Evolutionary conservation across 805 yeast genomes (phyloP).

Genomic region (Jamesozyma gamospora): DNA sequence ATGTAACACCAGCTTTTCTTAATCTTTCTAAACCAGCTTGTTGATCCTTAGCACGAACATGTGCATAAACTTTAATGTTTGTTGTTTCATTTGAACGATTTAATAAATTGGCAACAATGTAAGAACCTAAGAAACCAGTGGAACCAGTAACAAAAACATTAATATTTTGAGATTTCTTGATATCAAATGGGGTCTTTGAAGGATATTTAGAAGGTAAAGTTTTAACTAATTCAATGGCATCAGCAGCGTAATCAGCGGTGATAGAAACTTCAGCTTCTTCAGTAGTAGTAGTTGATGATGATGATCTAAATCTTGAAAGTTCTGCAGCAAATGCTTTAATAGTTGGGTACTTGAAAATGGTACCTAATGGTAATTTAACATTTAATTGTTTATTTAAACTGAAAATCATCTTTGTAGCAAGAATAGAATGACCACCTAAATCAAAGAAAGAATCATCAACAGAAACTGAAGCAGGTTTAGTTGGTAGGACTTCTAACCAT

Average conservation of each 20-base stretch:
- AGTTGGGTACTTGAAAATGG: conserved; percentile 84
- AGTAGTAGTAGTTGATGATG: conserved; percentile 34
- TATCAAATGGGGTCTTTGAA: conserved; percentile 28
- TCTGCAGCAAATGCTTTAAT: conserved; percentile 67
- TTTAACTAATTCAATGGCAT: conserved; percentile 49
- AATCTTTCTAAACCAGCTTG: conserved; percentile 69
- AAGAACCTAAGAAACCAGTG: conserved; percentile 94
- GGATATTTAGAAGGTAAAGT: conserved; percentile 37
- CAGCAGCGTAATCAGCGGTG: conserved; percentile 49
- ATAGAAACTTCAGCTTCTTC: conserved; percentile 15
- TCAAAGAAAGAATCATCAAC: conserved; percentile 89
- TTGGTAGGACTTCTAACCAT: conserved; percentile 82
- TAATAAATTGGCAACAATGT: conserved; percentile 68
- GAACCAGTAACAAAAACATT: conserved; percentile 87
- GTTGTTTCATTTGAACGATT: conserved; percentile 35
- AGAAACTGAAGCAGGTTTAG: conserved; percentile 65
- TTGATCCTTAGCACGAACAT: conserved; percentile 74
- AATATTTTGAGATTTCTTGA: conserved; percentile 27
- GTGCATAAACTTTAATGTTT: conserved; percentile 63
- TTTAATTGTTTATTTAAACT: conserved; percentile 70
- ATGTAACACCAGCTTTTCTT: conserved; percentile 62
- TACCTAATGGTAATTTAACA: conserved; percentile 80
- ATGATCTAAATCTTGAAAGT: conserved; percentile 46
- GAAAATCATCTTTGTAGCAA: conserved; percentile 95
- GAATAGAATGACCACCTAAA: conserved; percentile 93